Conservation (phyloP, 2,329 filamentous ascomycete genomes). For the Aspergillus glaucus region DNA sequence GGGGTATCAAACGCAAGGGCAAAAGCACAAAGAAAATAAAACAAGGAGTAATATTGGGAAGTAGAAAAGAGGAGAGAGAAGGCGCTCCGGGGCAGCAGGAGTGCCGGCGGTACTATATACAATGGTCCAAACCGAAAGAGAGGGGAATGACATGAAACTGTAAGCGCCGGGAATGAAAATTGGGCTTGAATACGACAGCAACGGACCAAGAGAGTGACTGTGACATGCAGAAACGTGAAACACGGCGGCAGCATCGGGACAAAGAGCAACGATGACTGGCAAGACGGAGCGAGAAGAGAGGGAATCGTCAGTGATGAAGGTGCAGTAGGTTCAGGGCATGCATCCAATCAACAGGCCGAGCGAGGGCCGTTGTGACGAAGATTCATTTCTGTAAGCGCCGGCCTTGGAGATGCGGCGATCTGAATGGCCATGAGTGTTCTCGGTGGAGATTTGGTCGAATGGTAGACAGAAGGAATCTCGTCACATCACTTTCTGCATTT, state of each 20-base stretch:
- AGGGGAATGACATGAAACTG: slow-evolving; percentile 8
- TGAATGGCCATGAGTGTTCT: background rate
- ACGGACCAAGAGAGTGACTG: slow-evolving; percentile 1
- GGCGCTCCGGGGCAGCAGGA: background rate
- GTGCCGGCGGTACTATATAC: background rate
- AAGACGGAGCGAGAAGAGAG: slow-evolving; percentile 1
- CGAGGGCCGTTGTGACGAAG: background rate
- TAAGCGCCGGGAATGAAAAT: slow-evolving; percentile 5
- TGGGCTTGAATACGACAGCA: background rate
- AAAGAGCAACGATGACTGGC: slow-evolving; percentile 4
- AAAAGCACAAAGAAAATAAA: background rate
- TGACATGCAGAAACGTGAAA: slow-evolving; percentile 15
- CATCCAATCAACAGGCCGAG: background rate
- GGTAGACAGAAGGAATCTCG: background rate
- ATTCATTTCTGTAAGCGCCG: background rate
- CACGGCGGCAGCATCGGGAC: slow-evolving; percentile 7
- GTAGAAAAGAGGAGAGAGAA: background rate
- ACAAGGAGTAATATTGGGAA: background rate
- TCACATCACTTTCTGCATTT: too few species aligned
- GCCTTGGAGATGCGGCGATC: background rate
- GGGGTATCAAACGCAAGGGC: background rate
- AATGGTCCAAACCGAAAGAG: background rate
- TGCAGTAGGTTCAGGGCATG: background rate
- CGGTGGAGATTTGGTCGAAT: background rate
- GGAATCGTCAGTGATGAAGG: slow-evolving; percentile 1